Percentiles rank a stretch among this genome's conserved stretches.
Conservation (phyloP, 306 rosid species). For the Sphenostylis stenocarpa region DNA sequence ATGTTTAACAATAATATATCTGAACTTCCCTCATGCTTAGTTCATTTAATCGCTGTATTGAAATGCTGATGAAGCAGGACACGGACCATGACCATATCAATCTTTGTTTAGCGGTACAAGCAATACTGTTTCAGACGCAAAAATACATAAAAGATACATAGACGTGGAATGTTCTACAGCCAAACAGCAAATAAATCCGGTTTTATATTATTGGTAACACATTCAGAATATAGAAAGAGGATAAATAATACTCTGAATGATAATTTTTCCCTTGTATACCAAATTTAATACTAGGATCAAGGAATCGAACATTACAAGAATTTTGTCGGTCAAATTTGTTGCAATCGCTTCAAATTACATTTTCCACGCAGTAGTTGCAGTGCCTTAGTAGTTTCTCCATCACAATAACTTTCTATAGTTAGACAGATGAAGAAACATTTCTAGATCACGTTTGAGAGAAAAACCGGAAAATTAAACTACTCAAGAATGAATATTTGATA, state of each 20-base stretch:
- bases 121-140: neutral
- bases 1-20: neutral
- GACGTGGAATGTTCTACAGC: neutral
- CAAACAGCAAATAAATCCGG: neutral
- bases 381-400: neutral
- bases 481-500: conserved; percentile 19
- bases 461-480: conserved; percentile 13
- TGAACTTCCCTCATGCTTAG: neutral
- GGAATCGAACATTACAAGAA: neutral
- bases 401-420: neutral
- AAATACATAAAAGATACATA: neutral
- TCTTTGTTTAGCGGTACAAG: neutral
- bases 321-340: neutral
- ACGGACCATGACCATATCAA: neutral
- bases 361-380: neutral
- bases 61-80: neutral
- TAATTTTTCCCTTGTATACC: neutral
- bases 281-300: neutral
- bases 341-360: neutral
- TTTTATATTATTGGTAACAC: neutral
- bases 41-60: neutral
- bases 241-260: neutral
- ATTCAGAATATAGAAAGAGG: neutral
- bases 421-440: conserved; percentile 2
- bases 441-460: conserved; percentile 6